phyloP scores from a whole-genome alignment of 345 rosid genomes.

The Lagerstroemia speciosa region DNA sequence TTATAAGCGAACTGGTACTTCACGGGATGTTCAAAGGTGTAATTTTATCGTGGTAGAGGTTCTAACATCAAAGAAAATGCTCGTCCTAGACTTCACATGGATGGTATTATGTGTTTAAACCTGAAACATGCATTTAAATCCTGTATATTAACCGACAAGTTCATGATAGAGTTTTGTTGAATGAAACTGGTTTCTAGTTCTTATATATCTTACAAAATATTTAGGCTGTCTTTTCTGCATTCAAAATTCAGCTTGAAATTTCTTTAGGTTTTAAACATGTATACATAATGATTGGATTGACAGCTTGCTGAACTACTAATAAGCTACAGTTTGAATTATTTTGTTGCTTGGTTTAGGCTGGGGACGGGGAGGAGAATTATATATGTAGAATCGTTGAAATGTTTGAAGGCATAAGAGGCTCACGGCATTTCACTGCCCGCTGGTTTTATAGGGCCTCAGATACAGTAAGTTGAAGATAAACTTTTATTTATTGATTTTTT shows the following conservation, averaged over 20 bases:
- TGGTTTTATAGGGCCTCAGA: constrained; percentile 74
- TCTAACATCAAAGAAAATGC: no score
- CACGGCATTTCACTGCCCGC: constrained; percentile 43
- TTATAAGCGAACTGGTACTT: no score
- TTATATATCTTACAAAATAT: no score
- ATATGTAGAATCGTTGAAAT: constrained; percentile 55
- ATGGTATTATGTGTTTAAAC: background rate
- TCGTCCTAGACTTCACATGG: no score
- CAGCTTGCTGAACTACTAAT: background rate
- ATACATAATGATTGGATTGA: background rate
- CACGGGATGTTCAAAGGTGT: background rate
- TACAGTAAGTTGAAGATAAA: constrained; percentile 41
- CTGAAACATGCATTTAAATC: background rate
- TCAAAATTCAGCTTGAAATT: no score
- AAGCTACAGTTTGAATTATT: background rate
- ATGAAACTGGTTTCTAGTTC: no score
- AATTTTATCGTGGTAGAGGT: background rate
- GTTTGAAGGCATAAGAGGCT: constrained; percentile 44
- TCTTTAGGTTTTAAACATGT: background rate
- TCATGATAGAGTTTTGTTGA: no score
- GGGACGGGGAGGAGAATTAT: constrained; percentile 28
- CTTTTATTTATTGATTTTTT: no score
- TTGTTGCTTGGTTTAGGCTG: constrained; percentile 28
- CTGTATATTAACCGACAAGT: background rate
- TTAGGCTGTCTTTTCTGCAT: no score